Base-by-base conservation (phyloP, 768 basidiomycete species). In the Coprinopsis strossmayeri region DNA sequence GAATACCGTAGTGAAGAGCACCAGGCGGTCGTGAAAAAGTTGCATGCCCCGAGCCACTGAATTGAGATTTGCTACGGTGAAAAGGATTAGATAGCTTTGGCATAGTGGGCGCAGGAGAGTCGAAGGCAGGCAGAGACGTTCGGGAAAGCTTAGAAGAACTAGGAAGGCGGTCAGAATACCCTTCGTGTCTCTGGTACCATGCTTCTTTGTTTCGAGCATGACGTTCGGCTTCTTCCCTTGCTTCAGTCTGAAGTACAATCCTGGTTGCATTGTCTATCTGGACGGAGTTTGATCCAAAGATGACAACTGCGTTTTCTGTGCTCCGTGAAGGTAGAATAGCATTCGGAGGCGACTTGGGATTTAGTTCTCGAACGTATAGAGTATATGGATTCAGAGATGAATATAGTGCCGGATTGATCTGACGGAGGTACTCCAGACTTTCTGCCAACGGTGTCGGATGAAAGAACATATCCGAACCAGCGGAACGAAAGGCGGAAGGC, bases 371-470 rank as follows among this genome's bases (percentile, higher is more conserved):
- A 28, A 73, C 54, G 42, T 64, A 55, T 23, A 72, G 45, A 20
- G 63, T 57, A 51, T 59, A 70, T 0, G 63, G 60, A 15, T 64
- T 57, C 2, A 57, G 43, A 12, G 69, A 68, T 1, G 71, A 69
- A 52, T 65, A 68, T 7, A 72, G 44, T 12, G 54, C 46, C 9
- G 55, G 26, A 27, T 49, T 53, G 0, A 56, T 32, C 10, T 47
- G 51, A 35, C 57, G 48, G 20, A 70, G 61, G n/a, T 53, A 18
- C 0, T 50, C 44, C n/a, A 79, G 59, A 2, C 70, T 66, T 11
- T 61, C 34, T 1, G 58, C 48, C 25, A 74, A 62, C 2, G 73
- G 58, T 2, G 69, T 63, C 0, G 78, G 78, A 48, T 77, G 62
- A 28, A 45, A 50, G 45, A 72, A 77, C 20, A 77, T 59, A 17